Percentiles rank a stretch among this genome's conserved stretches.
Evolutionary conservation across 805 yeast species (phyloP).

Genomic region (Pichia occidentalis): DNA sequence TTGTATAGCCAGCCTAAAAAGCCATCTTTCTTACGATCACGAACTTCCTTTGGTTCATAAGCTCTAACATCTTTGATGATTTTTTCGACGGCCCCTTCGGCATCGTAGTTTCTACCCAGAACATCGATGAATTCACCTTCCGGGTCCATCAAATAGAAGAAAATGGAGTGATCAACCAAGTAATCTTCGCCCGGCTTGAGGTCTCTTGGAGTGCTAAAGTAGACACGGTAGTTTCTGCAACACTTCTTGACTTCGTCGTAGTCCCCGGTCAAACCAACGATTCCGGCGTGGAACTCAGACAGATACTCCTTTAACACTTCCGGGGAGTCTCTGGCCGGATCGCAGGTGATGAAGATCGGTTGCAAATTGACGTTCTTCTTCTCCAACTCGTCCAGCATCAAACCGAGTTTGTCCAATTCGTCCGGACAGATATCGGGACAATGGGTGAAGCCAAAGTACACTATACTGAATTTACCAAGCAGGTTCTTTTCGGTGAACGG

Average conservation of each 20-base stretch:
- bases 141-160: conserved; percentile 97
- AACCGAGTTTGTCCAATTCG: conserved; percentile 87
- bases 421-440: conserved; percentile 99
- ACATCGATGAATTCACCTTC: conserved; percentile 95
- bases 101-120: conserved; percentile 83
- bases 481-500: conserved; percentile 72
- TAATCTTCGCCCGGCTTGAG: conserved; percentile 95
- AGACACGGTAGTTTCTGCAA: conserved; percentile 88
- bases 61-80: conserved; percentile 70
- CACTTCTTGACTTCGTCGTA: conserved; percentile 77
- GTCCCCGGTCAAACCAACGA: conserved; percentile 86
- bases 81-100: conserved; percentile 67
- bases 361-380: conserved; percentile 54
- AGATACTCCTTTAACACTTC: conserved; percentile 77
- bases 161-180: conserved; percentile 93
- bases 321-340: conserved; percentile 92
- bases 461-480: conserved; percentile 68
- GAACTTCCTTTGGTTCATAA: conserved; percentile 64
- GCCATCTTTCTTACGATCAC: conserved; percentile 56
- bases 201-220: conserved; percentile 94
- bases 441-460: conserved; percentile 96
- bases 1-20: conserved; percentile 55
- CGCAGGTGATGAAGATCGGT: conserved; percentile 92
- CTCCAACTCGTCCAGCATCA: conserved; percentile 58
- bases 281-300: conserved; percentile 81